These are phyloP conservation scores for Penicillium malachiteum DNA, from an alignment of 495 filamentous ascomycete species.

Conservation along the genomic window DNA sequence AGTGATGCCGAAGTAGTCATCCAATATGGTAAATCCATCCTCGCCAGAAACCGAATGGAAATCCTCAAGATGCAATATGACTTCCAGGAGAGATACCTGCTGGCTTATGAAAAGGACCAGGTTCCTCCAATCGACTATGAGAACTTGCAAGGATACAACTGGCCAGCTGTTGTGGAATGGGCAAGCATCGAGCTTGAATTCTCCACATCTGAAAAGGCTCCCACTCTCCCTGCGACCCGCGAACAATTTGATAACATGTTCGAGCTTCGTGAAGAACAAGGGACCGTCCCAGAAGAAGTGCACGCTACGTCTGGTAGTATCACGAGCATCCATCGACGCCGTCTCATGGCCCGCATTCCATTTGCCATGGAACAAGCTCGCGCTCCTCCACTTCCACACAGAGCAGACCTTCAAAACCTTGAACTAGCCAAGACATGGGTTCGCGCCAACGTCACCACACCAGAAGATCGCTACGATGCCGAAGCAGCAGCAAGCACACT, in stretches of 20 bases:
- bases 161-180: slow-evolving; percentile 76
- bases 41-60: slow-evolving; percentile 56
- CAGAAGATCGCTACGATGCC: slow-evolving; percentile 46
- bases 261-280: slow-evolving; percentile 44
- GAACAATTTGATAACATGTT: slow-evolving; percentile 51
- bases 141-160: slow-evolving; percentile 71
- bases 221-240: slow-evolving; percentile 52
- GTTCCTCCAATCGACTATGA: slow-evolving; percentile 71
- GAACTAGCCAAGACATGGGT: slow-evolving; percentile 59
- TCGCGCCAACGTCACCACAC: slow-evolving; percentile 56
- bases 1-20: slow-evolving; percentile 55
- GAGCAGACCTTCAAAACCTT: slow-evolving; percentile 25
- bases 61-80: slow-evolving; percentile 70
- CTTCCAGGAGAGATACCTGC: slow-evolving; percentile 73
- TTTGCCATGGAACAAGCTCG: slow-evolving; percentile 26
- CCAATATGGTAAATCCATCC: slow-evolving; percentile 58
- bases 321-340: slow-evolving; percentile 35
- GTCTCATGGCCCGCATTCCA: slow-evolving; percentile 36
- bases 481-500: slow-evolving; percentile 46
- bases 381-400: slow-evolving; percentile 4
- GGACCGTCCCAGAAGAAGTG: slow-evolving; percentile 36
- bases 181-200: slow-evolving; percentile 50
- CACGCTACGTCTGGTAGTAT: slow-evolving; percentile 36
- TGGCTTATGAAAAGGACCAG: slow-evolving; percentile 68
- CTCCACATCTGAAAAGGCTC: slow-evolving; percentile 37